Percentiles rank a stretch among this genome's conserved stretches.
These are phyloP conservation scores for Macadamia integrifolia DNA, from an alignment of 164 flowering plant species.

Conservation along the genomic window DNA sequence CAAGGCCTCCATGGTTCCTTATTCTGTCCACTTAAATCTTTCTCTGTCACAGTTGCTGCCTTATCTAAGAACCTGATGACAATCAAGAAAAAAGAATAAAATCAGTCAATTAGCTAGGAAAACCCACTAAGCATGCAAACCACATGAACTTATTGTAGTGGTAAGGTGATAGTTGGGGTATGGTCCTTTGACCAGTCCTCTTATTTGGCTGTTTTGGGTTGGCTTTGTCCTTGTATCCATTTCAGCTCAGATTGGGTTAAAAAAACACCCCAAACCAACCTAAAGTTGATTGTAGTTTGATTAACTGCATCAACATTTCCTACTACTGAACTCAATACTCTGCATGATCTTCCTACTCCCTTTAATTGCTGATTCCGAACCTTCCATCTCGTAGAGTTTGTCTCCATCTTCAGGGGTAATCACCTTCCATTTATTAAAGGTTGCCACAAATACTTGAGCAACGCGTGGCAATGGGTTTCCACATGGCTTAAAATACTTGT, in stretches of 20 bases:
- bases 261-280: no score
- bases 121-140: no score
- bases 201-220: no score
- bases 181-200: no score
- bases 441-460: slow-evolving; percentile 71
- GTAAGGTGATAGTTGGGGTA: no score
- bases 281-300: no score
- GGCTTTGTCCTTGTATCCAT: no score
- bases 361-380: slow-evolving; percentile 62
- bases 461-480: slow-evolving; percentile 84
- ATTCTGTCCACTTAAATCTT: slow-evolving; percentile 22
- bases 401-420: slow-evolving; percentile 21
- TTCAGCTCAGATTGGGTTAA: no score
- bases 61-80: slow-evolving; percentile 67
- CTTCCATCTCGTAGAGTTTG: slow-evolving; percentile 60
- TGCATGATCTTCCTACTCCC: slow-evolving; percentile 76
- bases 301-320: no score
- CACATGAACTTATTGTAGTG: no score
- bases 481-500: slow-evolving; percentile 50
- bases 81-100: not conserved
- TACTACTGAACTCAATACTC: slow-evolving; percentile 40
- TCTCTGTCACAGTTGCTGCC: slow-evolving; percentile 62
- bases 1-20: slow-evolving; percentile 71
- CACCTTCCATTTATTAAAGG: slow-evolving; percentile 44
- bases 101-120: no score